These are phyloP conservation scores for Vitis riparia DNA, from an alignment of 164 flowering plant genomes.

Conservation along the genomic window DNA sequence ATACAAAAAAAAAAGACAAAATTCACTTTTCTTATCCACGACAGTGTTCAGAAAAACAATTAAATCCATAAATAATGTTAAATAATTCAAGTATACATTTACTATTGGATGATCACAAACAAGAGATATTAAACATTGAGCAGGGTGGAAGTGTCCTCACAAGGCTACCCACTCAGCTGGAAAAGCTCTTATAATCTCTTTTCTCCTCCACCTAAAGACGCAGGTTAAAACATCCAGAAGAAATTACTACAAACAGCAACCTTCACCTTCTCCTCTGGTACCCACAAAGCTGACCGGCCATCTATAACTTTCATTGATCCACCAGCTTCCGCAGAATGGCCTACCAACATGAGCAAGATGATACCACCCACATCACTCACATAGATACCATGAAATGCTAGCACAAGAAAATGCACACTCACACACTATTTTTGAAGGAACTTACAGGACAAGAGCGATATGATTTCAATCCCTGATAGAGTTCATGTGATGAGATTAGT, in stretches of 20 bases:
- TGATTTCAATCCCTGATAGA: conserved; percentile 61
- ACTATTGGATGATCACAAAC: no score
- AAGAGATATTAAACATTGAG: no score
- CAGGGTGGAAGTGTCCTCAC: no score
- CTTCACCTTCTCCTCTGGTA: neutral
- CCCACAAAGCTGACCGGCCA: neutral
- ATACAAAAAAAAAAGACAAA: no score
- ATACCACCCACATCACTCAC: neutral
- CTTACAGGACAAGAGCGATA: conserved; percentile 79
- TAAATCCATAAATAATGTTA: no score
- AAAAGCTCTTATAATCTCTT: no score
- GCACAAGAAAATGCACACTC: neutral
- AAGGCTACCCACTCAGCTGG: no score
- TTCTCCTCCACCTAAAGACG: no score
- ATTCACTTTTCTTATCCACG: no score
- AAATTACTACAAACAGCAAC: neutral
- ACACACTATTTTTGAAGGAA: conserved; percentile 5
- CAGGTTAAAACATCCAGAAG: neutral
- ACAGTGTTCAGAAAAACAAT: no score
- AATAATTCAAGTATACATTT: no score
- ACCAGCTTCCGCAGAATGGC: conserved; percentile 52
- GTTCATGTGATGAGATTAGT: conserved; percentile 62
- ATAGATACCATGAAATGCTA: neutral
- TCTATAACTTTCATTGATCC: conserved; percentile 28
- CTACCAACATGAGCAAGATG: conserved; percentile 27